A percentile compares a stretch with the other conserved stretches of the same genome.
These are phyloP conservation scores for Citrus cavaleriei DNA, from an alignment of 345 rosid genomes.

Conservation along the genomic window DNA sequence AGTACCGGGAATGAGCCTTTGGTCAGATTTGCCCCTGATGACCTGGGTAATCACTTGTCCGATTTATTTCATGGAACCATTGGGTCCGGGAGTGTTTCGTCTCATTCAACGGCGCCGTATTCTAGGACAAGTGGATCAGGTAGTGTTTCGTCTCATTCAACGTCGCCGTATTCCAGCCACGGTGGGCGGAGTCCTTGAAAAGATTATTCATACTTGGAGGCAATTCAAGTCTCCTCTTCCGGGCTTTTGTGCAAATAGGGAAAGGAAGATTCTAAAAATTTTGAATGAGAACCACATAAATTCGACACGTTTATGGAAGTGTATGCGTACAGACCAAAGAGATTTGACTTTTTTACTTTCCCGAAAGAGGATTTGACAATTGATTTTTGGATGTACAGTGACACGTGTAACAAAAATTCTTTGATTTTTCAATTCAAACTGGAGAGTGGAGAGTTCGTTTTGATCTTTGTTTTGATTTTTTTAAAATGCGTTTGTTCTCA, in stretches of 20 bases:
- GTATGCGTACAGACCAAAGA: neutral
- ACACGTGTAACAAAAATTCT: neutral
- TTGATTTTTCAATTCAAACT: neutral
- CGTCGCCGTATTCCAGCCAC: conserved; percentile 14
- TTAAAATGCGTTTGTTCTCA: neutral
- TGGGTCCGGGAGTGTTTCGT: conserved; percentile 37
- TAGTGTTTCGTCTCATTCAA: conserved; percentile 28
- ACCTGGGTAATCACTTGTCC: conserved; percentile 51
- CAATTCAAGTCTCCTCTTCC: neutral
- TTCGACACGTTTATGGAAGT: neutral
- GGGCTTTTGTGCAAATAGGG: neutral
- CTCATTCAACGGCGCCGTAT: conserved; percentile 3
- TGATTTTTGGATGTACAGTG: too few relatives aligned
- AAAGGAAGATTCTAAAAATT: neutral
- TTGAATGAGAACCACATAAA: neutral
- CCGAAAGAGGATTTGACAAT: too few relatives aligned
- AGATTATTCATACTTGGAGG: neutral
- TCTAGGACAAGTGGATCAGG: conserved; percentile 25
- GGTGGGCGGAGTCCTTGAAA: conserved; percentile 5
- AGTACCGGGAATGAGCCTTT: conserved; percentile 14
- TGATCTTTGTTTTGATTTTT: too few relatives aligned
- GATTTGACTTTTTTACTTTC: neutral
- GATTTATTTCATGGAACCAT: conserved; percentile 36
- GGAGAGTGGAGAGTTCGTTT: too few relatives aligned
- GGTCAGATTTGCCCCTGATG: conserved; percentile 60